Percentiles rank a stretch among this genome's conserved stretches.
Conservation (phyloP, 306 rosid species). For the Cucumis cinereus region DNA sequence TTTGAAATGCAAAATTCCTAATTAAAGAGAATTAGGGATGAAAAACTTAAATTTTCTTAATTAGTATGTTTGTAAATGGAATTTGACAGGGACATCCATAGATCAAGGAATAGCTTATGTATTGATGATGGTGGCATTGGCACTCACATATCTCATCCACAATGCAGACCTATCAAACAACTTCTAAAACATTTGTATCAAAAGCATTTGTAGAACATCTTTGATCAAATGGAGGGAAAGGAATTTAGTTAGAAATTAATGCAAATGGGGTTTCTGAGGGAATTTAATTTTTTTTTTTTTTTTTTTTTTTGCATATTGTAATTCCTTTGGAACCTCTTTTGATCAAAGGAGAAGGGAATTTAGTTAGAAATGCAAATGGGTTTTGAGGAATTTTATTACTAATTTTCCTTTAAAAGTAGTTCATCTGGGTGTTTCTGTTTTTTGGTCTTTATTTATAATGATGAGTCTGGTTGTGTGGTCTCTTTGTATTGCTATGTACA, state of each 20-base stretch:
- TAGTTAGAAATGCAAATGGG: neutral
- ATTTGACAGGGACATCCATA: conserved; percentile 44
- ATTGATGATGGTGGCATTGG: conserved; percentile 67
- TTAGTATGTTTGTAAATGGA: neutral
- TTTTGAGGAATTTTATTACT: neutral
- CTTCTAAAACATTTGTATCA: neutral
- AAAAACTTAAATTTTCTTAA: neutral
- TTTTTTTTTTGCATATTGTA: neutral
- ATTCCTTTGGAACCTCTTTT: neutral
- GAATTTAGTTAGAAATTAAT: neutral
- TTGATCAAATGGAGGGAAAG: neutral
- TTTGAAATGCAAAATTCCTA: neutral
- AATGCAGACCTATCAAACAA: conserved; percentile 24
- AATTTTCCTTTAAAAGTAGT: neutral
- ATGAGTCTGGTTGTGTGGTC: neutral
- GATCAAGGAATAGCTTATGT: conserved; percentile 80
- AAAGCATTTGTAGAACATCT: neutral
- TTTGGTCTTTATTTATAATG: neutral
- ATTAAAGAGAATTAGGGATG: neutral
- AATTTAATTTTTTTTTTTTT: neutral
- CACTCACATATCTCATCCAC: conserved; percentile 74
- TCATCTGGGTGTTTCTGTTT: neutral
- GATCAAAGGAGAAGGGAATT: neutral
- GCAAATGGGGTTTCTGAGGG: neutral
- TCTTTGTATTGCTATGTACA: neutral